A percentile compares a stretch with the other conserved stretches of the same genome.
phyloP scores from a whole-genome alignment of 2,329 filamentous ascomycete genomes.

The Verticillium tricorpus region DNA sequence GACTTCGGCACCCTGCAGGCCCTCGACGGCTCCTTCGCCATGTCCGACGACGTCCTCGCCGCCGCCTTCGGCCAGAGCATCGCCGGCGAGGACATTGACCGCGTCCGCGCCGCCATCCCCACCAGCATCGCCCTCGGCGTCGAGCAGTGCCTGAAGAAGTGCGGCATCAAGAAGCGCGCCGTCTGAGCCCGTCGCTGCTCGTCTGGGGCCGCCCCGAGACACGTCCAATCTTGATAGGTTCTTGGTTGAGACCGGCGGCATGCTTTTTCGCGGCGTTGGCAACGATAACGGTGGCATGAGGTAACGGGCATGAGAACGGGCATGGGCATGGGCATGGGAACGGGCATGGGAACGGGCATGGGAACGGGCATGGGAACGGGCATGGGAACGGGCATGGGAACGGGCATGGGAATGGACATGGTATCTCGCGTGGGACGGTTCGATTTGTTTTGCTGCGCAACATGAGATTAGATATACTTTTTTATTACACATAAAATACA shows the following conservation, averaged over 20 bases:
- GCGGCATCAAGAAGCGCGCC: slow-evolving; percentile 43
- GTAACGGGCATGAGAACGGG: background rate
- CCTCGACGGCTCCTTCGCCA: slow-evolving; percentile 44
- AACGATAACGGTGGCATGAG: background rate
- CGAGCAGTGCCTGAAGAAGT: slow-evolving; percentile 22
- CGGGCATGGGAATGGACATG: too few species aligned
- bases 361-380: too few species aligned
- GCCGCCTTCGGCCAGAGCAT: slow-evolving; percentile 42
- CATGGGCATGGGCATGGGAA: background rate
- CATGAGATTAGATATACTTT: background rate
- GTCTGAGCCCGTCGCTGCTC: slow-evolving; percentile 14
- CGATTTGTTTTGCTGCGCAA: background rate
- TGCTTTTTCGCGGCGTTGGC: background rate
- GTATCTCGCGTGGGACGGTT: too few species aligned
- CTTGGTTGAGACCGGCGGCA: background rate
- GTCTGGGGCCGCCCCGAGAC: too few species aligned
- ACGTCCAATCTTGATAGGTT: background rate
- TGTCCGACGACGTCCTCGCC: slow-evolving; percentile 38
- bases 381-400: too few species aligned
- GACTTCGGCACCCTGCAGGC: slow-evolving; percentile 49
- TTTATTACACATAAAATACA: background rate
- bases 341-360: background rate
- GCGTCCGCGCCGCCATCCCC: slow-evolving; percentile 37
- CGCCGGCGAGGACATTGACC: slow-evolving; percentile 40
- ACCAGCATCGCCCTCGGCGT: slow-evolving; percentile 46